A percentile compares a stretch with the other conserved stretches of the same genome.
Conservation (phyloP, 1,284 basidiomycete genomes). For the Heliocybe sulcata region DNA sequence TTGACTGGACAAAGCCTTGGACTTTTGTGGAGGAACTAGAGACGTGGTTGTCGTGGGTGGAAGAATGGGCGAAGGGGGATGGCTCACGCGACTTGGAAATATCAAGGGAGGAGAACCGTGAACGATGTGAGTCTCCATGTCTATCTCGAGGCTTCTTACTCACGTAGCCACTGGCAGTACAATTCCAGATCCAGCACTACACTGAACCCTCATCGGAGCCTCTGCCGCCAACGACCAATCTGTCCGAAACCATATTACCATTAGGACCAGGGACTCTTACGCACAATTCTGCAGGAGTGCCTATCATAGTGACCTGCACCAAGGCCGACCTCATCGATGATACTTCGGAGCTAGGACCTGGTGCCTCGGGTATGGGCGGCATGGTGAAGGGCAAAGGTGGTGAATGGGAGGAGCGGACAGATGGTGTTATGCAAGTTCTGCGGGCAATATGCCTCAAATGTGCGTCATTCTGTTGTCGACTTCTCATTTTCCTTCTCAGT, state of each 20-base stretch:
- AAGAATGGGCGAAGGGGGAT: constrained; percentile 72
- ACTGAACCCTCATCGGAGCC: constrained; percentile 71
- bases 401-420: constrained; percentile 93
- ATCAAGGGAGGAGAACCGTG: constrained; percentile 70
- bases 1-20: constrained; percentile 97
- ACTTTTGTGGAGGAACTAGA: constrained; percentile 85
- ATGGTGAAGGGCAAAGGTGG: constrained; percentile 84
- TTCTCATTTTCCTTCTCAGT: neutral
- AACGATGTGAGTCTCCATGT: constrained; percentile 60
- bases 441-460: constrained; percentile 90
- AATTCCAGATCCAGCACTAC: constrained; percentile 85
- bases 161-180: constrained; percentile 45
- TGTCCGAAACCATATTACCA: constrained; percentile 66
- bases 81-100: constrained; percentile 61
- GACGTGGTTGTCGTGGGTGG: constrained; percentile 82
- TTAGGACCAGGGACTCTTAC: constrained; percentile 76
- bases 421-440: constrained; percentile 92
- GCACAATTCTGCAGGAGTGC: constrained; percentile 77
- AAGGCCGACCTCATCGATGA: constrained; percentile 88
- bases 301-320: constrained; percentile 87
- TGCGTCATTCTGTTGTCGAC: constrained; percentile 31
- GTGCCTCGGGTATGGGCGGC: constrained; percentile 65
- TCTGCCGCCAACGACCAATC: constrained; percentile 45
- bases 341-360: constrained; percentile 45
- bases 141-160: neutral